Conservation (phyloP, 495 filamentous ascomycete species). For the Penicillium verhagenii region DNA sequence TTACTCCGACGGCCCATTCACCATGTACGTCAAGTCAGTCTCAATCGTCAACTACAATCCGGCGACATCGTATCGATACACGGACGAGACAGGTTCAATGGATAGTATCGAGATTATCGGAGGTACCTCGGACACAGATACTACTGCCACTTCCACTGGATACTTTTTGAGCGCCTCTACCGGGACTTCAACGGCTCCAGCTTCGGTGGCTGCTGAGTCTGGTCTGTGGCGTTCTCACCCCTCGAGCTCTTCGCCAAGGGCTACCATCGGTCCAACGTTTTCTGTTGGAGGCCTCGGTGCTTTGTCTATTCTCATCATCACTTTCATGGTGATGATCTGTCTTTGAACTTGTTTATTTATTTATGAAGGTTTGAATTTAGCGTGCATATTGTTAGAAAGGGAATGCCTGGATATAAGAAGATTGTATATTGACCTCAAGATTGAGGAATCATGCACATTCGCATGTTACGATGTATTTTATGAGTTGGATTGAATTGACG, state of each 20-base stretch:
- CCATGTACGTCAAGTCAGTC: conserved; percentile 70
- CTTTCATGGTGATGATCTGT: not conserved
- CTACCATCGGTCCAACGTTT: not conserved
- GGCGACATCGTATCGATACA: conserved; percentile 62
- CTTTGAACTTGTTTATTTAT: not conserved
- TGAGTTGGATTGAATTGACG: too few species aligned
- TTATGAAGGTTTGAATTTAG: not conserved
- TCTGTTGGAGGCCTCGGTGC: not conserved
- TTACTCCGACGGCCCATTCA: conserved; percentile 71
- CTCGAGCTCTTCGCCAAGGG: not conserved
- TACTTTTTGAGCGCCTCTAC: not conserved
- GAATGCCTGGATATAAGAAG: not conserved
- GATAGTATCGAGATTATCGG: conserved; percentile 1
- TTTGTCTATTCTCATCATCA: not conserved
- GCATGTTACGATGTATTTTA: too few species aligned
- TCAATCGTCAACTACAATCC: conserved; percentile 29
- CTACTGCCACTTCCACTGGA: not conserved
- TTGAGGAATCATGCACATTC: too few species aligned
- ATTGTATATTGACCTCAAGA: not conserved
- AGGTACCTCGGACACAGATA: not conserved
- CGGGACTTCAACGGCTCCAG: not conserved
- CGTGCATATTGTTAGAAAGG: not conserved
- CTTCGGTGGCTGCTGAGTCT: not conserved
- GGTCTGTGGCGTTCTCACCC: not conserved
- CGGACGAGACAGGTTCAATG: conserved; percentile 65